Percentiles rank a stretch among this genome's conserved stretches.
Evolutionary conservation across 2,329 filamentous ascomycete genomes (phyloP).

Genomic region (Sordariomycetes sp.): DNA sequence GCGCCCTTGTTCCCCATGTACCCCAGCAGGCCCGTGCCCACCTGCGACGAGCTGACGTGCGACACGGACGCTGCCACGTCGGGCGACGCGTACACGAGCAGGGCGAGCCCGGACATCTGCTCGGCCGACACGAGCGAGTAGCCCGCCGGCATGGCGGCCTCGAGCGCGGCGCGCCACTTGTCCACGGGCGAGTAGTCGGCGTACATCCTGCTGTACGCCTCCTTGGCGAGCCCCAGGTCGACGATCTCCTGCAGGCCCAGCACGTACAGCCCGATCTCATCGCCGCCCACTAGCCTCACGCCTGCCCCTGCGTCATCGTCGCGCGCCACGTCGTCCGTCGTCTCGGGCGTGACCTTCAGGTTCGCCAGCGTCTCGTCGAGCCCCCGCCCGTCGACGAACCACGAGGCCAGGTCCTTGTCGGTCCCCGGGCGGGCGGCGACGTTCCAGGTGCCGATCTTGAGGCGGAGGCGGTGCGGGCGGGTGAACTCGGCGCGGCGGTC

Average conservation of each 20-base stretch:
- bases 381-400: conserved; percentile 76
- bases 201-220: conserved; percentile 63
- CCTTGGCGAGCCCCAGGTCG: conserved; percentile 68
- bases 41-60: conserved; percentile 69
- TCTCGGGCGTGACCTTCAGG: conserved; percentile 17
- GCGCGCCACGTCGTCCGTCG: conserved; percentile 32
- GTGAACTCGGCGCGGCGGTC: conserved; percentile 72
- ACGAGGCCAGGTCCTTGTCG: conserved; percentile 76
- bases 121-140: conserved; percentile 71
- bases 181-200: conserved; percentile 60
- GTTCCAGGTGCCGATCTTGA: conserved; percentile 96
- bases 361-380: conserved; percentile 53
- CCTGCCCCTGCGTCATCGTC: conserved; percentile 23
- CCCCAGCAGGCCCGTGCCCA: conserved; percentile 83
- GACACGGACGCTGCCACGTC: conserved; percentile 63
- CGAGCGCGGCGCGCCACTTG: conserved; percentile 72
- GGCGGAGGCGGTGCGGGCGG: conserved; percentile 58
- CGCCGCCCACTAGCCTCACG: conserved; percentile 40
- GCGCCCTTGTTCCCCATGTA: conserved; percentile 97
- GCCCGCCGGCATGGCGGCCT: conserved; percentile 61
- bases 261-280: conserved; percentile 80
- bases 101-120: conserved; percentile 75
- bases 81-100: conserved; percentile 79
- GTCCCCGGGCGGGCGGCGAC: conserved; percentile 76
- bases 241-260: conserved; percentile 89